Conservation (phyloP, 108 stramenopile species). For the Pelagomonas calceolata region DNA sequence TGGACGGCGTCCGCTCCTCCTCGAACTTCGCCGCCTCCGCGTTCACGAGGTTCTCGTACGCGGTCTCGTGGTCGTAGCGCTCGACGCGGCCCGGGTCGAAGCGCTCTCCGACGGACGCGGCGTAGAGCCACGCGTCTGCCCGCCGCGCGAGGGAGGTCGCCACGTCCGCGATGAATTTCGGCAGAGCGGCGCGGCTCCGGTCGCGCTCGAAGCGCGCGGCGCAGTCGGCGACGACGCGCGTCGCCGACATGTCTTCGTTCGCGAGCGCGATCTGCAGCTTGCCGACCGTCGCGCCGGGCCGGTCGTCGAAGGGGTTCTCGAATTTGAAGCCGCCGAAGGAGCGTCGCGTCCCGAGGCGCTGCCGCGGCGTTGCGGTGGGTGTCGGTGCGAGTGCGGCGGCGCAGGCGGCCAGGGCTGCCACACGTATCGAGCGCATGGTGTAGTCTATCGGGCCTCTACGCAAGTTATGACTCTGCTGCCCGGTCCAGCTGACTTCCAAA, state of each 20-base stretch:
- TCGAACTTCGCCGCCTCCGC: not conserved
- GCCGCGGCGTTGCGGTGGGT: no score
- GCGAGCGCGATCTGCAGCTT: not conserved
- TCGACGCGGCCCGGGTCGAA: not conserved
- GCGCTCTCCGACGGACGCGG: not conserved
- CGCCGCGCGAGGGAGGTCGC: not conserved
- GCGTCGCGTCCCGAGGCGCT: no score
- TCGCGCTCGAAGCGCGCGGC: not conserved
- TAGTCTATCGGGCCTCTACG: no score
- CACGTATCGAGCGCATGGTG: no score
- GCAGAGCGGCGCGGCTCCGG: not conserved
- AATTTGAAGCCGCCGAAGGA: no score
- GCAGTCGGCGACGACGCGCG: not conserved
- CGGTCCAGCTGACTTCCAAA: no score
- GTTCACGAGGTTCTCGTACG: not conserved
- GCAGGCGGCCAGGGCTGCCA: no score
- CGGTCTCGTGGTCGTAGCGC: not conserved
- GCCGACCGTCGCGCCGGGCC: not conserved
- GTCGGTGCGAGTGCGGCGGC: no score
- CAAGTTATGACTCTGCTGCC: no score
- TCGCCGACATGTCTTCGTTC: not conserved
- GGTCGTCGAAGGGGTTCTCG: not conserved
- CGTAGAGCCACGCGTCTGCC: not conserved
- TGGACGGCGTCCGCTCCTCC: not conserved
- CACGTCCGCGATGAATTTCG: not conserved